Conservation (phyloP, 1,284 basidiomycete species). For the Trametes versicolor region DNA sequence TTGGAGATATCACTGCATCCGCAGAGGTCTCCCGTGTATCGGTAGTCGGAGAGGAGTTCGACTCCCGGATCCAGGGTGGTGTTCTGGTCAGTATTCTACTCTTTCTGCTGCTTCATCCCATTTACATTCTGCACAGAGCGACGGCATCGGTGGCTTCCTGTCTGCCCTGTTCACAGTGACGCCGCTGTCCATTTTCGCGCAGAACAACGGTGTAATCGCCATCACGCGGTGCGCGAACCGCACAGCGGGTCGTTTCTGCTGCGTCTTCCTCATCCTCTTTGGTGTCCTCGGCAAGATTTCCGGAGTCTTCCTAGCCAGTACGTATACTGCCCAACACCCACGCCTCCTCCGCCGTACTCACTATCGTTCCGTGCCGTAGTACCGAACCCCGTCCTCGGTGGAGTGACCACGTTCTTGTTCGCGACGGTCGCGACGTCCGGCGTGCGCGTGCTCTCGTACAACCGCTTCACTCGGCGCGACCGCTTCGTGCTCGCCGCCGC, state of each 20-base stretch:
- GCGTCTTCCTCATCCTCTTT: constrained; percentile 75
- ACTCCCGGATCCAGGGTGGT: constrained; percentile 86
- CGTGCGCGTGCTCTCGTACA: constrained; percentile 75
- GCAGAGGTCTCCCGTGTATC: constrained; percentile 81
- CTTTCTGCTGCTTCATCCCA: background rate
- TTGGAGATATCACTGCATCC: constrained; percentile 88
- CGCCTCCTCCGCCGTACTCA: background rate
- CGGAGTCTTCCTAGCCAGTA: constrained; percentile 79
- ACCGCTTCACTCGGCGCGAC: constrained; percentile 74
- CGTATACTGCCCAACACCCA: constrained; percentile 33
- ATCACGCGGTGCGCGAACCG: constrained; percentile 84
- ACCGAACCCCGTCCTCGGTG: constrained; percentile 85
- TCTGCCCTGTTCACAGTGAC: constrained; percentile 85
- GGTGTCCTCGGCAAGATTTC: constrained; percentile 84
- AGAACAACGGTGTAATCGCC: constrained; percentile 86
- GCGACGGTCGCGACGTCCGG: constrained; percentile 60
- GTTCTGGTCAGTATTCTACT: constrained; percentile 60
- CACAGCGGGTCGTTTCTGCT: constrained; percentile 78
- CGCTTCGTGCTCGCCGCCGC: constrained; percentile 82
- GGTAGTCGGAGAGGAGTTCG: constrained; percentile 78
- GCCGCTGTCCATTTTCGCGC: constrained; percentile 81
- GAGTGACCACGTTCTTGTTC: constrained; percentile 84
- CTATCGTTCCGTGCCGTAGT: constrained; percentile 48
- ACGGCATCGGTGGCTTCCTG: constrained; percentile 79
- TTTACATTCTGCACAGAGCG: constrained; percentile 54